Base-by-base conservation (phyloP, 768 basidiomycete species). In the Trametes elegans region DNA sequence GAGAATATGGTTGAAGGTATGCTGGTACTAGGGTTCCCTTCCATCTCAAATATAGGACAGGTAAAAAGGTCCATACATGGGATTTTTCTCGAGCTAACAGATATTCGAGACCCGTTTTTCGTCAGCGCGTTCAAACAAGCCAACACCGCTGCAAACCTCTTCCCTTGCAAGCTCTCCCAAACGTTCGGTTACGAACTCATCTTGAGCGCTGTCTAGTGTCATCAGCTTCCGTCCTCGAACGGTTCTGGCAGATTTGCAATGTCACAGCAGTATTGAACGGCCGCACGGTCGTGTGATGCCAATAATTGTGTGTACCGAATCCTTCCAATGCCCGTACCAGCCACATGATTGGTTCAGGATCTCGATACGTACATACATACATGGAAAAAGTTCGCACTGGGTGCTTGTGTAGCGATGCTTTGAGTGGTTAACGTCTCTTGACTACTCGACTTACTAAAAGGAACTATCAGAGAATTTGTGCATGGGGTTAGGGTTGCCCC, bases 201-300 rank as follows among this genome's bases (percentile, higher is more conserved):
- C 60, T 60, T 75, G 29, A 70, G 71, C 4, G 40, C 60, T 7
- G 60, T 73, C 49, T 65, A 63, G 32, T 72, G 60, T 38, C 61
- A 62, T 26, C 21, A 29, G 21, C 21, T 52, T n/a, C 44, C 67
- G 28, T 36, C 59, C 10, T 59, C n/a, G 26, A 8, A 19, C n/a
- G 46, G 36, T 55, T 35, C 47, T 55, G 54, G 58, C 56, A 59
- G 35, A 55, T 55, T 23, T 32, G 35, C 41, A 38, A 49, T 10
- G 59, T 56, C 10, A 31, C 7, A 11, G 53, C 49, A 9, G 3
- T 49, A 27, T 55, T 57, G 8, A 53, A 61, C 55, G 58, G 55
- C 16, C 40, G 49, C 8, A 21, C 45, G 13, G 47, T 41, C 28
- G 46, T 31, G 14, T 46, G n/a, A n/a, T n/a, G n/a, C n/a, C n/a